Evolutionary conservation across 225 moss, liverwort and hornwort genomes (phyloP), one percentile per base, ranked within the genome.

Genomic region (Polytrichum formosum): DNA sequence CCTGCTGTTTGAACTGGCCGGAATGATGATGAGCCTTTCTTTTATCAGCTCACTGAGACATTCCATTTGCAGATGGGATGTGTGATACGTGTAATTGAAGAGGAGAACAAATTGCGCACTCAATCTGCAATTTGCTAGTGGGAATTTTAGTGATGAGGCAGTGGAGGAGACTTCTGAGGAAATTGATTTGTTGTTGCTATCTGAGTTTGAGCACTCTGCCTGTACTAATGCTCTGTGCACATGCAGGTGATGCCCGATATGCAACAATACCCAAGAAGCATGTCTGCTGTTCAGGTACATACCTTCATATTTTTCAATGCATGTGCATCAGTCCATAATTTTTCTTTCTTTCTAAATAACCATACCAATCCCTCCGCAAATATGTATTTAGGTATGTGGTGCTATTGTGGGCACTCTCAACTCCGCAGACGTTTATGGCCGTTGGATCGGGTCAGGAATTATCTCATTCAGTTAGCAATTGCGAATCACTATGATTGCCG

Each of bases 221-320:
- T 26, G 28, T 56, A 46, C 46, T 46, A 46, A 46, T 46, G 16
- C 46, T 46, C 13, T 13, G 46, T 46, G 46, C 16, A 28, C 54
- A 33, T 80, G 79, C 81, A 95, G 95, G 91, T 96, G 58, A 83
- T 84, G 64, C 69, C 93, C 59, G 95, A 93, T 71, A 85, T 88
- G 26, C 85, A 90, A 75, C 86, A 84, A 67, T 83, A 86, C 60
- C 86, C 88, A 56, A 91, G 91, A 61, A 84, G 91, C 74, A 69
- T 86, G 78, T 71, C 86, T 25, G 83, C 86, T 62, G 86, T 83
- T 76, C 82, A 86, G 82, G 85, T 86, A 61, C 58, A 74, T 58
- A 21, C 58, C 13, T 46, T 46, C 46, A 46, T 46, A 1, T 46
- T 46, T 46, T 13, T 4, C 0, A 13, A 46, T 1, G 1, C 13